Conservation (phyloP, 2,329 filamentous ascomycete genomes). For the Cercospora sojina region DNA sequence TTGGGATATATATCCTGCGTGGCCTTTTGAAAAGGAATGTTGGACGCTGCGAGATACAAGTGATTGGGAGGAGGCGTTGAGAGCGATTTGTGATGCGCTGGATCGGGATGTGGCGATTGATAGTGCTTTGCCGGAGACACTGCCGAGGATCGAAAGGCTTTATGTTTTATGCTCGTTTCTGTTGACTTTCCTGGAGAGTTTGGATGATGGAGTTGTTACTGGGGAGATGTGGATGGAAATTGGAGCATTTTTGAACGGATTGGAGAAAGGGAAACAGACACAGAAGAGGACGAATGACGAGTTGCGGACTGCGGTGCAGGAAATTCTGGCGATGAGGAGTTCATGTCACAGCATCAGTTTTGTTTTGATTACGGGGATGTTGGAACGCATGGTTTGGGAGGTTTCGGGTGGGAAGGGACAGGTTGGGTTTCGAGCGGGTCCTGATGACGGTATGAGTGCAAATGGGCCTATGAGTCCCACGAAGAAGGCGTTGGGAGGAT, state of each 20-base stretch:
- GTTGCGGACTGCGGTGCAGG: conserved; percentile 63
- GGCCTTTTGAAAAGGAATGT: conserved; percentile 59
- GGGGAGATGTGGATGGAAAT: conserved; percentile 68
- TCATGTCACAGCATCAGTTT: conserved; percentile 86
- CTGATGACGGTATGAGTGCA: too few relatives aligned
- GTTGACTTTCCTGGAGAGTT: conserved; percentile 68
- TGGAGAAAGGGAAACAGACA: conserved; percentile 45
- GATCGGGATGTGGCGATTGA: conserved; percentile 67
- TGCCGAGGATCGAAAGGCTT: conserved; percentile 64
- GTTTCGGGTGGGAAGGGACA: conserved; percentile 20
- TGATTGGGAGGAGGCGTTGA: conserved; percentile 47
- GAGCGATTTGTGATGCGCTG: conserved; percentile 61
- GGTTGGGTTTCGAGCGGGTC: too few relatives aligned
- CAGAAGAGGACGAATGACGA: conserved; percentile 53
- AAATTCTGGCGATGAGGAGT: conserved; percentile 63
- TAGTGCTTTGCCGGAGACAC: conserved; percentile 61
- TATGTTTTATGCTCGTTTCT: conserved; percentile 73
- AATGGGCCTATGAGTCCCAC: conserved; percentile 40
- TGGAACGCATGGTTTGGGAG: conserved; percentile 60
- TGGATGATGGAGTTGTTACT: conserved; percentile 78
- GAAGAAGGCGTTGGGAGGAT: conserved; percentile 33
- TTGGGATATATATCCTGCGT: conserved; percentile 56
- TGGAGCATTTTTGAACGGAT: conserved; percentile 56
- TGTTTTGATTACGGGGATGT: conserved; percentile 78
- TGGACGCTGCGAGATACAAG: conserved; percentile 46